Evolutionary conservation across 2,329 filamentous ascomycete genomes (phyloP).

Genomic region (Cryphonectria carpinicola): DNA sequence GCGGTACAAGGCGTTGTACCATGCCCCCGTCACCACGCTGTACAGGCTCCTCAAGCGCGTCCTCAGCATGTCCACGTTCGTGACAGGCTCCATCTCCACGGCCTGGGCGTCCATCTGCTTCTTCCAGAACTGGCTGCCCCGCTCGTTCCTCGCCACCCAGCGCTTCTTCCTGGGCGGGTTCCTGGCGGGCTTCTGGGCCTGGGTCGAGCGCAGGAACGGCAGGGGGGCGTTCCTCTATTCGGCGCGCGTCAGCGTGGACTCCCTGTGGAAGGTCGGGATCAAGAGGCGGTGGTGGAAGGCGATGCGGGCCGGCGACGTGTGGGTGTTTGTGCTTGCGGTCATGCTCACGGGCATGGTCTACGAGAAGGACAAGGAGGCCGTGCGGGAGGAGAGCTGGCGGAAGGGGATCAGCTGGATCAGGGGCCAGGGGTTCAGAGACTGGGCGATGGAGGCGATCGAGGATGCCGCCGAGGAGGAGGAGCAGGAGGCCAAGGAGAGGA

Average conservation of each 20-base stretch:
- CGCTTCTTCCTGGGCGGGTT: slow-evolving; percentile 91
- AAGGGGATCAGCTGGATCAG: slow-evolving; percentile 75
- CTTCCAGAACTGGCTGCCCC: slow-evolving; percentile 79
- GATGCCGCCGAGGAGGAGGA: slow-evolving; percentile 46
- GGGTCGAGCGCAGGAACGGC: slow-evolving; percentile 68
- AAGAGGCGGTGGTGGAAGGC: slow-evolving; percentile 89
- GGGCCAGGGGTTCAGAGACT: slow-evolving; percentile 77
- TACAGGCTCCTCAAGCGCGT: slow-evolving; percentile 70
- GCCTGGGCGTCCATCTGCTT: slow-evolving; percentile 90
- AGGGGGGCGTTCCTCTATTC: slow-evolving; percentile 78
- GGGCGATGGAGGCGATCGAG: slow-evolving; percentile 57
- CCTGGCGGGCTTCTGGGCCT: slow-evolving; percentile 82
- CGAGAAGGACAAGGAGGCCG: slow-evolving; percentile 69
- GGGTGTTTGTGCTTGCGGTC: slow-evolving; percentile 79
- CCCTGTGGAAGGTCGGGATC: slow-evolving; percentile 88
- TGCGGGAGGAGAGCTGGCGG: slow-evolving; percentile 68
- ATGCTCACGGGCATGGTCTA: slow-evolving; percentile 79
- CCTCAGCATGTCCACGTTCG: slow-evolving; percentile 75
- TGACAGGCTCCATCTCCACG: slow-evolving; percentile 82
- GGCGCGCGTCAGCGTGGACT: slow-evolving; percentile 77
- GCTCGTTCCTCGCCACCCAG: slow-evolving; percentile 75
- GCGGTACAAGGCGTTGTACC: slow-evolving; percentile 68
- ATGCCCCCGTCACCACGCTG: slow-evolving; percentile 69
- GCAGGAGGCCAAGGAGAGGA: no score
- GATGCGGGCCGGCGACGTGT: slow-evolving; percentile 79